Evolutionary conservation across 139 green algal species (phyloP).

Genomic region (Trebouxia sp.): DNA sequence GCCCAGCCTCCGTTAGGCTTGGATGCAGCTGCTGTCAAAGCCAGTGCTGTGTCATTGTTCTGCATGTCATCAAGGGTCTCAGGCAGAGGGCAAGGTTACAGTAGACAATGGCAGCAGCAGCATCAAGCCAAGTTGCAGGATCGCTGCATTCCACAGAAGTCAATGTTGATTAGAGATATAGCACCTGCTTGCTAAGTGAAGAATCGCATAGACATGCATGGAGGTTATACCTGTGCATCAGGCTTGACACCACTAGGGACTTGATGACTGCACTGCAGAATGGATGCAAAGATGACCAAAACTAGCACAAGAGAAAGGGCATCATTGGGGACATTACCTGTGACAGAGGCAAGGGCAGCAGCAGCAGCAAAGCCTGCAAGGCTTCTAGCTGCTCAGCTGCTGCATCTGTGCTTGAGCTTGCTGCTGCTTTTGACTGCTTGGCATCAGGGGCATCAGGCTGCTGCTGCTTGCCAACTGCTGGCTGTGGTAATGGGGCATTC

Average conservation of each 20-base stretch:
- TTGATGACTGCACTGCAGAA: not conserved
- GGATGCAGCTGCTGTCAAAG: not conserved
- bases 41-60: not conserved
- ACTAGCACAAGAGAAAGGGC: not conserved
- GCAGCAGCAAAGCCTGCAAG: slow-evolving; percentile 62
- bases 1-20: not conserved
- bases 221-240: not conserved
- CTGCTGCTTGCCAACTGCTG: not conserved
- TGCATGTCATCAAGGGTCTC: not conserved
- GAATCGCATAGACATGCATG: not conserved
- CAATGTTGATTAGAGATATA: not conserved
- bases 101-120: too few relatives aligned
- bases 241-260: not conserved
- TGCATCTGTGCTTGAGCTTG: not conserved
- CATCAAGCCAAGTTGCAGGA: too few relatives aligned
- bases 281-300: not conserved
- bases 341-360: slow-evolving; percentile 23
- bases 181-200: not conserved
- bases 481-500: not conserved
- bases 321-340: slow-evolving; percentile 9
- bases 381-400: slow-evolving; percentile 65
- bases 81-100: too few relatives aligned
- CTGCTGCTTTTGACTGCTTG: too few relatives aligned
- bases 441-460: not conserved
- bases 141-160: not conserved